These are phyloP conservation scores for Hyaloscypha bicolor DNA, from an alignment of 495 filamentous ascomycete genomes.

Conservation along the genomic window DNA sequence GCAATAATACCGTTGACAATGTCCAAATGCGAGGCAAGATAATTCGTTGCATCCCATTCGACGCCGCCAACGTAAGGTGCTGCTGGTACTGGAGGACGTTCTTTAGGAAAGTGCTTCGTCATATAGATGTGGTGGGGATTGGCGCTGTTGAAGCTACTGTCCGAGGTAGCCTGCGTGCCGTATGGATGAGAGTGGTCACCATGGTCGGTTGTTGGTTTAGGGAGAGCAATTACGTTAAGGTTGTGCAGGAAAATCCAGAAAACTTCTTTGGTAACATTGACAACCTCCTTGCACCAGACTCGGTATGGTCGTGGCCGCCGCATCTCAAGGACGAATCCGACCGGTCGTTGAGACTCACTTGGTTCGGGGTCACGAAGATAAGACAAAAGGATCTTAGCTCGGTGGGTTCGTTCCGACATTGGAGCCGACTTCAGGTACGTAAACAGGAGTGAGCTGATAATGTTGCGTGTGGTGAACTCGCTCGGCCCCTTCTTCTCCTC, in stretches of 20 bases:
- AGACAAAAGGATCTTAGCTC: conserved; percentile 68
- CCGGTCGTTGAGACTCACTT: conserved; percentile 69
- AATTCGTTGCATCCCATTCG: conserved; percentile 98
- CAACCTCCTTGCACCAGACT: conserved; percentile 90
- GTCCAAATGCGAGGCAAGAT: conserved; percentile 89
- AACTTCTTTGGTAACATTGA: conserved; percentile 93
- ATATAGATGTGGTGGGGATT: conserved; percentile 50
- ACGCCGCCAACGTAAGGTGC: conserved; percentile 97
- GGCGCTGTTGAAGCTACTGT: conserved; percentile 16
- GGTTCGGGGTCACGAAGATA: conserved; percentile 84
- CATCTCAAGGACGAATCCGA: conserved; percentile 88
- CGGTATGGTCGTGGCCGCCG: conserved; percentile 85
- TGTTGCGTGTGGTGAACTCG: conserved; percentile 89
- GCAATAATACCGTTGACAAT: conserved; percentile 89
- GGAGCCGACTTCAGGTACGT: conserved; percentile 72
- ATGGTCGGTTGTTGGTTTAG: conserved; percentile 27
- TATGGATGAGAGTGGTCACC: conserved; percentile 21
- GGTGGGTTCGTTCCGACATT: conserved; percentile 53
- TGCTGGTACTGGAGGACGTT: conserved; percentile 87
- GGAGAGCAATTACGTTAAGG: conserved; percentile 78
- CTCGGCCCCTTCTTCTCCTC: conserved; percentile 95
- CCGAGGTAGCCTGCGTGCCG: conserved; percentile 8
- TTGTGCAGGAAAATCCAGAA: conserved; percentile 99
- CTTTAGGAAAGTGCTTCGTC: conserved; percentile 79
- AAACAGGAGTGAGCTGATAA: conserved; percentile 84